phyloP scores from a whole-genome alignment of 2,329 filamentous ascomycete genomes.

The Chalaropsis ovoidea region DNA sequence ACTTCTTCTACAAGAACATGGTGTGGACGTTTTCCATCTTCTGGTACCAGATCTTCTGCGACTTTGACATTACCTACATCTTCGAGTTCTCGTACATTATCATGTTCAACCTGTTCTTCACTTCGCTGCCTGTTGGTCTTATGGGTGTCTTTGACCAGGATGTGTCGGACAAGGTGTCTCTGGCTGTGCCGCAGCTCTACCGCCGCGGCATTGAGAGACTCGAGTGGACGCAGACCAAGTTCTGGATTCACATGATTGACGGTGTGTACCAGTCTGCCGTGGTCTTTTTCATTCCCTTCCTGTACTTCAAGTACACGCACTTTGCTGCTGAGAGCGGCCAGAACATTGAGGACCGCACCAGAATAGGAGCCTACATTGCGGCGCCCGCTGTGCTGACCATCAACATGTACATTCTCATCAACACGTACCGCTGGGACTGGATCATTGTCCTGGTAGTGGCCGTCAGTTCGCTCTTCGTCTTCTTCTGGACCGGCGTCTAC shows the following conservation, averaged over 20 bases:
- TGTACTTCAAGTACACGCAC: conserved; percentile 54
- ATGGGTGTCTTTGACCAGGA: conserved; percentile 97
- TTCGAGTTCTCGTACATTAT: conserved; percentile 98
- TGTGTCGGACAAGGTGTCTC: conserved; percentile 83
- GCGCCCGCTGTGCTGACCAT: conserved; percentile 77
- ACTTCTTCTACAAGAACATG: conserved; percentile 99
- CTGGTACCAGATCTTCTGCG: conserved; percentile 93
- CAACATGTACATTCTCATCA: conserved; percentile 90
- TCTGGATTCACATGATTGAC: conserved; percentile 95
- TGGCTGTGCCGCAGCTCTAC: conserved; percentile 92
- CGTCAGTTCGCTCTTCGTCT: conserved; percentile 78
- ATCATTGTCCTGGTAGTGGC: conserved; percentile 72
- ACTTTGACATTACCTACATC: conserved; percentile 92
- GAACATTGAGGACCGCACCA: conserved; percentile 65
- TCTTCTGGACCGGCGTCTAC: conserved; percentile 93
- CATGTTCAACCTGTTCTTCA: conserved; percentile 93
- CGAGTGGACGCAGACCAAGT: conserved; percentile 94
- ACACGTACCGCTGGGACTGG: conserved; percentile 98
- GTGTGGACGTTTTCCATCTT: conserved; percentile 95
- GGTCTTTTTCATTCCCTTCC: conserved; percentile 84
- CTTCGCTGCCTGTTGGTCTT: conserved; percentile 84
- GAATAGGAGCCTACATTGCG: conserved; percentile 79
- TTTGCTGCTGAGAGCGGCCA: conserved; percentile 64
- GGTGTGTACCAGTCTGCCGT: conserved; percentile 91
- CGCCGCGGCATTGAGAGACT: conserved; percentile 87